These are phyloP conservation scores for Colletotrichum lindemuthianum DNA, from an alignment of 2,329 filamentous ascomycete genomes.

Conservation along the genomic window DNA sequence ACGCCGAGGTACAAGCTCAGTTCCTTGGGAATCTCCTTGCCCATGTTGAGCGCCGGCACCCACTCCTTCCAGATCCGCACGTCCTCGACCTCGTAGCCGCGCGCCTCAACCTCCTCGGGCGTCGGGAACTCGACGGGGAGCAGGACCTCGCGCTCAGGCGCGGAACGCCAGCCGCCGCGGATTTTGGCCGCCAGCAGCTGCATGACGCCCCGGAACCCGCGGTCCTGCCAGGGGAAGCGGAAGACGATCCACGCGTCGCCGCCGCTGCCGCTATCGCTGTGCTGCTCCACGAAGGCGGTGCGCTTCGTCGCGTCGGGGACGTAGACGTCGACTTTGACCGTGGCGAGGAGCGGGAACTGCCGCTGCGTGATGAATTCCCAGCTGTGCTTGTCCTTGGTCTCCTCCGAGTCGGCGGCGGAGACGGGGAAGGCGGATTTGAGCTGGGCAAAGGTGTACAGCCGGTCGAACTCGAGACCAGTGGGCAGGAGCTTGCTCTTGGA, in stretches of 20 bases:
- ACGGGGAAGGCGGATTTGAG: conserved; percentile 60
- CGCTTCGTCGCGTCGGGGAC: conserved; percentile 70
- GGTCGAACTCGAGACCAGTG: conserved; percentile 80
- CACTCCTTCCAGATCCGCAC: conserved; percentile 74
- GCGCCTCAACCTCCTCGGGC: conserved; percentile 63
- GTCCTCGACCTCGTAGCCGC: conserved; percentile 68
- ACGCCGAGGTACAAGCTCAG: conserved; percentile 74
- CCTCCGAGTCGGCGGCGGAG: conserved; percentile 46
- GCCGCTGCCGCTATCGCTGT: conserved; percentile 3
- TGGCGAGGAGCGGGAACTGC: conserved; percentile 76
- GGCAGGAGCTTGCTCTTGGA: conserved; percentile 70
- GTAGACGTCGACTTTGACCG: conserved; percentile 75
- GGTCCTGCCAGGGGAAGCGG: conserved; percentile 70
- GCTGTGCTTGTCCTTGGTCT: conserved; percentile 53
- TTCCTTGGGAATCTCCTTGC: conserved; percentile 68
- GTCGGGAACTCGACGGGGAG: conserved; percentile 73
- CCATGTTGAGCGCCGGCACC: conserved; percentile 65
- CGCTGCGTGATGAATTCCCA: conserved; percentile 81
- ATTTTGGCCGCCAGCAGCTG: conserved; percentile 62
- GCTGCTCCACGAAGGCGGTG: conserved; percentile 56
- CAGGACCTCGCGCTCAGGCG: conserved; percentile 71
- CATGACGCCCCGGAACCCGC: conserved; percentile 58
- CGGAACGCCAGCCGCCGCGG: conserved; percentile 56
- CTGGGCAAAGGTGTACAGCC: conserved; percentile 85
- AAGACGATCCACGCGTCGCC: conserved; percentile 71